Evolutionary conservation across 2,329 filamentous ascomycete species (phyloP).

Genomic region (Escovopsis sp.): DNA sequence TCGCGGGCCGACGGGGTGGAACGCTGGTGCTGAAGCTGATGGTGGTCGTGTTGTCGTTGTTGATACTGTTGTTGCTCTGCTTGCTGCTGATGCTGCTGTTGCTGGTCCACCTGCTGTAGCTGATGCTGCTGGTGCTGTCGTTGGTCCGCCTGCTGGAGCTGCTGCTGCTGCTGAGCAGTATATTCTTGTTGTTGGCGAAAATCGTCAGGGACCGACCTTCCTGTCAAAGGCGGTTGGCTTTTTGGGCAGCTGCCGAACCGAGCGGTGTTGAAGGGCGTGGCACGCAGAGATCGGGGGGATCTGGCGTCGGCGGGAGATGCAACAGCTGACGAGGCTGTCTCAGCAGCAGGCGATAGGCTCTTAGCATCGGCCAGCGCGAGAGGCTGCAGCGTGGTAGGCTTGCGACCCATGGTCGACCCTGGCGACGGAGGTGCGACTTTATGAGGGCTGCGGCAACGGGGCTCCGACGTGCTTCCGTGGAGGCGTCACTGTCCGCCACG

Average conservation of each 20-base stretch:
- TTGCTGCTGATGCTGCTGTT: too few species aligned
- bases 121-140: too few species aligned
- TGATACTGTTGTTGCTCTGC: conserved; percentile 4
- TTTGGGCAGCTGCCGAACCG: conserved; percentile 20
- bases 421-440: conserved; percentile 1
- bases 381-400: conserved; percentile 40
- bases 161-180: conserved; percentile 3
- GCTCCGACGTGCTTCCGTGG: too few species aligned
- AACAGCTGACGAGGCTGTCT: conserved; percentile 12
- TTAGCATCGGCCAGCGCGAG: conserved; percentile 33
- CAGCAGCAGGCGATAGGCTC: conserved; percentile 14
- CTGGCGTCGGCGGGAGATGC: conserved; percentile 21
- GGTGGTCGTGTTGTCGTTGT: conserved; percentile 8
- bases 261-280: conserved; percentile 28
- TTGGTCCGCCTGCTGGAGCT: conserved; percentile 12
- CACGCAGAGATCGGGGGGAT: conserved; percentile 28
- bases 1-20: conserved; percentile 12
- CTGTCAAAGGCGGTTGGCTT: conserved; percentile 12
- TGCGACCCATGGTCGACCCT: conserved; percentile 34
- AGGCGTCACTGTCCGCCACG: conserved; percentile 3
- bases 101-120: too few species aligned
- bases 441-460: conserved; percentile 1
- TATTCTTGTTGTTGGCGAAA: too few species aligned
- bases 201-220: conserved; percentile 7
- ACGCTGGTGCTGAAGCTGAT: conserved; percentile 13